These are phyloP conservation scores for Henckelia pumila DNA, from an alignment of 257 asterid genomes.

Conservation along the genomic window DNA sequence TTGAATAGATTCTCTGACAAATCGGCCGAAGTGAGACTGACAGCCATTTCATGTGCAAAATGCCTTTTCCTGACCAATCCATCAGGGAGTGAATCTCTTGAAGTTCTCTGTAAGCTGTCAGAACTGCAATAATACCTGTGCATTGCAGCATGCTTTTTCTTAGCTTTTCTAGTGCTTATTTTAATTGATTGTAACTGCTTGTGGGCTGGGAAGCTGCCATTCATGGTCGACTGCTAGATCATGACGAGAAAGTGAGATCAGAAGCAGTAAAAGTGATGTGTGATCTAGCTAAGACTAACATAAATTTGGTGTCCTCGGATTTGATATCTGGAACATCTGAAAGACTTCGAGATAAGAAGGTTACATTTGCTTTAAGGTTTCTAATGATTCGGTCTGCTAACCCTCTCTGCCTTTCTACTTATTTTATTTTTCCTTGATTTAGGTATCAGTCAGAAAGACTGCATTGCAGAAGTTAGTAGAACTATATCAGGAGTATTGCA, in stretches of 20 bases:
- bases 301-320: constrained; percentile 42
- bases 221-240: constrained; percentile 70
- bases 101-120: constrained; percentile 63
- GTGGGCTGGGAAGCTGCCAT: constrained; percentile 58
- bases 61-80: constrained; percentile 50
- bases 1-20: constrained; percentile 79
- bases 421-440: constrained; percentile 25
- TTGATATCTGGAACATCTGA: constrained; percentile 59
- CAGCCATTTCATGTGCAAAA: constrained; percentile 78
- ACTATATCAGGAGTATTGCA: constrained; percentile 74
- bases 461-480: constrained; percentile 74
- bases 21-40: constrained; percentile 74
- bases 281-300: constrained; percentile 57
- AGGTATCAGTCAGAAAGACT: constrained; percentile 71
- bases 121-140: constrained; percentile 20
- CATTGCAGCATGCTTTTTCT: constrained; percentile 20
- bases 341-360: constrained; percentile 94
- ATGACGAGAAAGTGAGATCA: constrained; percentile 76
- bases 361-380: constrained; percentile 29
- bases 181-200: constrained; percentile 20
- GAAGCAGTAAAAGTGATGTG: constrained; percentile 71
- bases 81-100: constrained; percentile 52
- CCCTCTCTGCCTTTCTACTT: constrained; percentile 23
- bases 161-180: constrained; percentile 15
- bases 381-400: constrained; percentile 18